Conservation (phyloP, 2,329 filamentous ascomycete species). For the Trichoderma sp. region DNA sequence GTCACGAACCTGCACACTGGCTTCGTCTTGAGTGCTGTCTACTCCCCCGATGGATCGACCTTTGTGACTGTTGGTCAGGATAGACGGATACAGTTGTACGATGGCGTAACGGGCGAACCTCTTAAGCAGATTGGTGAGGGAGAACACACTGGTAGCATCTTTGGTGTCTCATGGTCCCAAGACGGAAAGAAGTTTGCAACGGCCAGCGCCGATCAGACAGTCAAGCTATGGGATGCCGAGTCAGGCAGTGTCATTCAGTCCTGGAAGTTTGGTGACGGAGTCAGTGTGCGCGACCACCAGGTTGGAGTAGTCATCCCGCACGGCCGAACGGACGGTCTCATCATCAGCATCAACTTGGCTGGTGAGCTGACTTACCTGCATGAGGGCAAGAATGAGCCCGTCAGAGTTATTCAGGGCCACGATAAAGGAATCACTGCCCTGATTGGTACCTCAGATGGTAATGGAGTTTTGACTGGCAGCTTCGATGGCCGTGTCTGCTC, state of each 20-base stretch:
- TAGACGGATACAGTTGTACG: slow-evolving; percentile 87
- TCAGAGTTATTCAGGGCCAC: slow-evolving; percentile 77
- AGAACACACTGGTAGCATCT: slow-evolving; percentile 90
- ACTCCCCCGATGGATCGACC: slow-evolving; percentile 80
- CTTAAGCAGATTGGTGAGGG: slow-evolving; percentile 74
- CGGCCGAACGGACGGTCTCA: slow-evolving; percentile 76
- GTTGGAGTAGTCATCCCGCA: slow-evolving; percentile 90
- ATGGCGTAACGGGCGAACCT: slow-evolving; percentile 90
- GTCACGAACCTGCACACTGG: slow-evolving; percentile 80
- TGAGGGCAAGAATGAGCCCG: slow-evolving; percentile 67
- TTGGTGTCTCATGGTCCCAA: slow-evolving; percentile 83
- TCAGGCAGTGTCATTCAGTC: slow-evolving; percentile 72
- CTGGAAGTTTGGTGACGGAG: slow-evolving; percentile 81
- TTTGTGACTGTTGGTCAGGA: slow-evolving; percentile 93
- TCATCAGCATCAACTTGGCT: slow-evolving; percentile 85
- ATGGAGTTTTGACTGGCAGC: slow-evolving; percentile 78
- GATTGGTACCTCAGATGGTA: slow-evolving; percentile 42
- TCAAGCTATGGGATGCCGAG: slow-evolving; percentile 91
- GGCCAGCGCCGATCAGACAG: slow-evolving; percentile 89
- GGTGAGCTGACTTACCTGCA: slow-evolving; percentile 89
- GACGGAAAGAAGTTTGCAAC: slow-evolving; percentile 87
- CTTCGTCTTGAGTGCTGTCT: slow-evolving; percentile 83
- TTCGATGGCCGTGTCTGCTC: slow-evolving; percentile 84
- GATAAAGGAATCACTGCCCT: slow-evolving; percentile 87
- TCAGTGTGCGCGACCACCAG: slow-evolving; percentile 80